Evolutionary conservation across 2,329 filamentous ascomycete species (phyloP), one percentile per base, ranked within the genome.

Genomic region (Tympanopsis confertula): DNA sequence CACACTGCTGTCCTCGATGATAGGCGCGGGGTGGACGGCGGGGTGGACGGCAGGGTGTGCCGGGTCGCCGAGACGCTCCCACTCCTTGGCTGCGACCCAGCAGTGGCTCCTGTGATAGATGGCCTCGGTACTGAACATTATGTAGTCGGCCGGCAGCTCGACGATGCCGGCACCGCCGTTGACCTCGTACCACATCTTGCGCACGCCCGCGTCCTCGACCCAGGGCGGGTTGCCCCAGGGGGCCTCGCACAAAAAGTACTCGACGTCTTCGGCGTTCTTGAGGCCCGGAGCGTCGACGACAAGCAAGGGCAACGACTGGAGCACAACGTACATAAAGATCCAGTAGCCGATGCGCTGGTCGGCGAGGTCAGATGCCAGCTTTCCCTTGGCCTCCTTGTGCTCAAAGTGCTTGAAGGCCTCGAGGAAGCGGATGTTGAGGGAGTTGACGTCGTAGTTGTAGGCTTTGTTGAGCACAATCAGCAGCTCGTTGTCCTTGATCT

Each of bases 231-330:
- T 78, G 14, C 79, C 80, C 50, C 82, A 73, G 0, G 83, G 79
- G 3, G 82, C 75, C 51, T 86, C 70, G 55, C 84, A 88, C 19
- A 89, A 65, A 62, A 89, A 91, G 58, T 89, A 86, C 54, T 89
- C 85, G 2, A 86, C 81, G 2, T 73, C 78, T 37, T 86, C 74
- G 0, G 75, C 81, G 53, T 71, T 78, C 38, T 69, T 71, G 33
- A 88, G 61, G 7, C 71, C 78, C 0, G 82, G 81, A 0, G 81
- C 82, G 54, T 91, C 85, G 22, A 86, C 68, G 1, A 85, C 81
- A 10, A 89, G 65, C 67, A 86, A 78, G 4, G 85, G 85, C 18
- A 89, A 65, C 2, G 79, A 79, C 57, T 91, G 83, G 5, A 89
- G 66, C 5, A 86, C 74, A 5, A 76, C 78, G 51, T 89, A 89